Base-by-base conservation (phyloP, 352 stramenopile species). In the Pythium pyrilobum region DNA sequence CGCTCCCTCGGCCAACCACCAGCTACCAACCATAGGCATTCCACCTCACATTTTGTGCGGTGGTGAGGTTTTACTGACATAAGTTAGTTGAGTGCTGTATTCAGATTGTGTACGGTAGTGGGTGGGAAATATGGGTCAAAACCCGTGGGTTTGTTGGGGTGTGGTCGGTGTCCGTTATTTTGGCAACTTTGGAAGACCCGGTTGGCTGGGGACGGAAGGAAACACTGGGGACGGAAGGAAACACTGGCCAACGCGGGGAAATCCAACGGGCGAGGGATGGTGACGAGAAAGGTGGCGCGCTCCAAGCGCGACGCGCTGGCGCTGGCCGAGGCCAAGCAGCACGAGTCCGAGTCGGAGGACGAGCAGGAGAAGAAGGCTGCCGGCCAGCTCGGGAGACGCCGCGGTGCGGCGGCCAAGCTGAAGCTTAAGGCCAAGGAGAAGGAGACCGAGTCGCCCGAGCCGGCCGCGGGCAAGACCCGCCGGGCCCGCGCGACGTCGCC, bases 51-150 rank as follows among this genome's bases (percentile, higher is more conserved):
- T 18, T 37, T 24, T 2, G 5, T 4, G 16, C 18, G 7, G 5
- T 32, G 20, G 16, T 25, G n/a, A 52, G 52, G 52, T 59, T 59
- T 45, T 59, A 59, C 46, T 59, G 52, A 59, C 29, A 39, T 52
- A 59, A 25, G 52, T 44, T 21, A 47, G 37, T 20, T 55, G 34
- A 41, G 21, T 20, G 27, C 15, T 15, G 21, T 16, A 3, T 24
- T 27, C 29, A 12, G n/a, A n/a, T n/a, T n/a, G n/a, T n/a, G n/a
- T n/a, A n/a, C n/a, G n/a, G n/a, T n/a, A n/a, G n/a, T n/a, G n/a
- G n/a, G n/a, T n/a, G n/a, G n/a, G n/a, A n/a, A n/a, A n/a, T n/a
- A n/a, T n/a, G n/a, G n/a, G n/a, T 15, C 24, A 10, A 11, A n/a
- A 32, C 20, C 7, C 11, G n/a, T 53, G 46, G 46, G 46, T 53